Percentiles rank a stretch among this genome's conserved stretches.
These are phyloP conservation scores for Citrus hindsii DNA, from an alignment of 345 rosid genomes.

Conservation along the genomic window DNA sequence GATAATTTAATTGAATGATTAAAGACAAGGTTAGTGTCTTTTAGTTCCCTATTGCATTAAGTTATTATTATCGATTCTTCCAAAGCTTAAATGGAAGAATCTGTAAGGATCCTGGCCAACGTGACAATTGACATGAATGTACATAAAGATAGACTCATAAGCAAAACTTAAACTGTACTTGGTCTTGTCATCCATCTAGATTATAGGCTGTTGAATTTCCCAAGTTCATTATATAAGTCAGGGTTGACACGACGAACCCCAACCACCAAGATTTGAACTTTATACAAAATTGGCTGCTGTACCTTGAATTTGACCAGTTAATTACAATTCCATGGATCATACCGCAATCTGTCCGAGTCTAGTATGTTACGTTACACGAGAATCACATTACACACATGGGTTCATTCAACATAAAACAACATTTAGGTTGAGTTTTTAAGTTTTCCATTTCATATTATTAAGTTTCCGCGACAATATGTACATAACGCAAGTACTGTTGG, in stretches of 20 bases:
- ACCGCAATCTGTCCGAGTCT: not conserved
- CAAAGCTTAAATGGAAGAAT: conserved; percentile 12
- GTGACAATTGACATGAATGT: not conserved
- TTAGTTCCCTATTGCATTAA: not conserved
- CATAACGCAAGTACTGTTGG: not conserved
- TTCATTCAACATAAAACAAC: not conserved
- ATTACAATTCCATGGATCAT: not conserved
- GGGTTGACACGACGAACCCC: not conserved
- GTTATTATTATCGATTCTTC: conserved; percentile 15
- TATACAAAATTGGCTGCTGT: not conserved
- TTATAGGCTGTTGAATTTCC: not conserved
- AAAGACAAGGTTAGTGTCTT: not conserved
- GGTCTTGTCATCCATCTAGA: not conserved
- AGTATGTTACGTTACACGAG: not conserved
- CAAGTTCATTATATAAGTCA: not conserved
- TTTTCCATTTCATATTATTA: not conserved
- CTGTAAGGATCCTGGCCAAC: not conserved
- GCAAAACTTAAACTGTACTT: not conserved
- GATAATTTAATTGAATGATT: conserved; percentile 7
- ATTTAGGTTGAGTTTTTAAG: not conserved
- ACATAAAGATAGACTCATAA: not conserved
- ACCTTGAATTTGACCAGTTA: conserved; percentile 4
- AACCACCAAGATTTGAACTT: not conserved
- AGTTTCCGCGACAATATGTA: not conserved
- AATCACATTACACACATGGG: not conserved